A percentile compares a stretch with the other conserved stretches of the same genome.
phyloP scores from a whole-genome alignment of 2,329 filamentous ascomycete species.

The Colletotrichum sp. region DNA sequence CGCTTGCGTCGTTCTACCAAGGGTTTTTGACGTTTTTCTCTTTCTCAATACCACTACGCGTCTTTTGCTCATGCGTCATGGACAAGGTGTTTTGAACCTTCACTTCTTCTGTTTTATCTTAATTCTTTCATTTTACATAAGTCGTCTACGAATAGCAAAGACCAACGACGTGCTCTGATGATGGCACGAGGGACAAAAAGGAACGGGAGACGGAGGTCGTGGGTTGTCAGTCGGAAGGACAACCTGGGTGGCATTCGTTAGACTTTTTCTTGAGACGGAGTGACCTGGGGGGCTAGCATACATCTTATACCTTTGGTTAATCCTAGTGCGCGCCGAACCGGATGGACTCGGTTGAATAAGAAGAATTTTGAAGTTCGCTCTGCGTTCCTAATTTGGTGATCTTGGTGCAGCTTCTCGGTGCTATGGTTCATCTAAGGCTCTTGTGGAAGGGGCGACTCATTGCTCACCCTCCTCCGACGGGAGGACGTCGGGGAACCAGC shows the following conservation, averaged over 20 bases:
- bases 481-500: slow-evolving; percentile 60
- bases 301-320: slow-evolving; percentile 15
- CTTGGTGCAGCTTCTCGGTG: no score
- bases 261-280: background rate
- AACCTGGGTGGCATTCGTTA: background rate
- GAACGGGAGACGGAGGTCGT: background rate
- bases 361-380: background rate
- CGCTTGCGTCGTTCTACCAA: slow-evolving; percentile 4
- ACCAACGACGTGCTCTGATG: slow-evolving; percentile 9
- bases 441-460: background rate
- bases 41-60: slow-evolving; percentile 15
- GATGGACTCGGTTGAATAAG: slow-evolving; percentile 10
- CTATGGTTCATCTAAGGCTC: no score
- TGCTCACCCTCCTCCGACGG: slow-evolving; percentile 46
- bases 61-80: slow-evolving; percentile 1
- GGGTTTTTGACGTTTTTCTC: background rate
- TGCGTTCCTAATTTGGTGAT: no score
- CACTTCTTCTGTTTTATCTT: slow-evolving; percentile 4
- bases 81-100: background rate
- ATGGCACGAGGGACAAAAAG: slow-evolving; percentile 9
- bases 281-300: background rate
- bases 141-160: slow-evolving; percentile 10
- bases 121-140: slow-evolving; percentile 11
- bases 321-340: slow-evolving; percentile 3
- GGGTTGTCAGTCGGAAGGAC: background rate